Evolutionary conservation across 2,329 filamentous ascomycete genomes (phyloP), one percentile per base, ranked within the genome.

Genomic region (Pestalotiopsis sp.): DNA sequence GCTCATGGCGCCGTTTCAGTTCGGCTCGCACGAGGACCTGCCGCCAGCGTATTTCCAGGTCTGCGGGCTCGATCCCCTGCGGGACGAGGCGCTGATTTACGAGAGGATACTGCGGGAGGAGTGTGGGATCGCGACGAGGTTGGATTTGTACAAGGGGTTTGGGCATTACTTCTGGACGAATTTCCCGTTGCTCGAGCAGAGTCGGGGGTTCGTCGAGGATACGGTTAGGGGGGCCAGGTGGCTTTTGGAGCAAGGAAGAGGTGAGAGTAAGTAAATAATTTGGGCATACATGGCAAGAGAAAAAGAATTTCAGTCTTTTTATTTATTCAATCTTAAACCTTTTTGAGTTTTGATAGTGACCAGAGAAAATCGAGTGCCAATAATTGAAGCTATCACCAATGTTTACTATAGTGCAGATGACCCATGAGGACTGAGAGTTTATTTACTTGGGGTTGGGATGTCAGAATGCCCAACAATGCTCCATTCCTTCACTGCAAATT

Each of bases 81-180:
- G 86, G 3, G 86, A 89, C 68, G 86, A 88, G 66, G 83, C 77
- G 0, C 69, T 88, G 59, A 81, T 88, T 0, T 88, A 87, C 69
- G 85, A 86, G 70, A 74, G 79, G 52, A 72, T 83, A 2, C 71
- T 88, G 67, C 75, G 79, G 39, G 81, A 83, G 65, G 79, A 83
- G 39, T 77, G 65, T 14, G 72, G 75, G 1, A 80, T 85, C 7
- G 72, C 77, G 70, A 85, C 84, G 1, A 79, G 76, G 62, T 52
- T 86, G 13, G 80, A 85, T 55, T 3, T 76, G 3, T 76, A 76
- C 24, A 68, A 69, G 7, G 74, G 75, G 0, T 68, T 74, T 2
- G 71, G 72, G 0, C 74, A 76, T 65, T 73, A 72, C 64, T 76
- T 76, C 60, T 76, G 74, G 74, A 74, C 72, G 0, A 75, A 75